Evolutionary conservation across 768 basidiomycete genomes (phyloP), one percentile per base, ranked within the genome.

Genomic region (Podaxis sp.): DNA sequence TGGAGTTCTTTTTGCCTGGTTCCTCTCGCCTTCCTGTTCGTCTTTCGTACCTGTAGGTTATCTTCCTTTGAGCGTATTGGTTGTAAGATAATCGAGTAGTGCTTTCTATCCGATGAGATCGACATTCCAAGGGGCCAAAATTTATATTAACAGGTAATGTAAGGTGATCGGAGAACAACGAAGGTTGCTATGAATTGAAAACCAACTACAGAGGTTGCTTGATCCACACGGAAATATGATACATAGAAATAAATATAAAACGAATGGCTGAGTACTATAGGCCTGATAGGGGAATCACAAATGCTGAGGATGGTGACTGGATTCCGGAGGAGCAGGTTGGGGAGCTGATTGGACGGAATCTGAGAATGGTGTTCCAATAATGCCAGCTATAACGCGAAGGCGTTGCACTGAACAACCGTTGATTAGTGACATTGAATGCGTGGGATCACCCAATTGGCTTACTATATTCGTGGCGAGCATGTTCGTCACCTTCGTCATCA

Each of bases 401-500:
- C 60, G 58, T 66, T 62, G 53, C 60, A 55, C 60, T 62, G 40
- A 54, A 37, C 20, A 15, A 24, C 11, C 13, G n/a, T 22, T 48
- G 17, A 44, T 36, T 30, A 61, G 30, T n/a, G 30, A 22, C 26
- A 33, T n/a, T 20, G 10, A 24, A 46, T 33, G 55, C 10, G 33
- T 33, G 30, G 30, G 3, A 17, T 5, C 11, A 30, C n/a, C 20
- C n/a, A 30, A 54, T 44, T 54, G 28, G 71, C 84, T 58, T 64
- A 91, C 90, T 73, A 67, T 89, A 90, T 67, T 91, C 90, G 52
- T 82, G 75, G 36, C 86, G 82, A 38, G 82, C 77, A 66, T 88
- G 78, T 67, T 89, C 87, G 68, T 91, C 88, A 13, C 77, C 80
- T 69, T 90, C 88, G 48, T 90, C 88, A 63, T 91, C 91, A 30